Percentiles rank a stretch among this genome's conserved stretches.
These are phyloP conservation scores for Pichia sp. DNA, from an alignment of 1,139 yeast genomes.

Conservation along the genomic window DNA sequence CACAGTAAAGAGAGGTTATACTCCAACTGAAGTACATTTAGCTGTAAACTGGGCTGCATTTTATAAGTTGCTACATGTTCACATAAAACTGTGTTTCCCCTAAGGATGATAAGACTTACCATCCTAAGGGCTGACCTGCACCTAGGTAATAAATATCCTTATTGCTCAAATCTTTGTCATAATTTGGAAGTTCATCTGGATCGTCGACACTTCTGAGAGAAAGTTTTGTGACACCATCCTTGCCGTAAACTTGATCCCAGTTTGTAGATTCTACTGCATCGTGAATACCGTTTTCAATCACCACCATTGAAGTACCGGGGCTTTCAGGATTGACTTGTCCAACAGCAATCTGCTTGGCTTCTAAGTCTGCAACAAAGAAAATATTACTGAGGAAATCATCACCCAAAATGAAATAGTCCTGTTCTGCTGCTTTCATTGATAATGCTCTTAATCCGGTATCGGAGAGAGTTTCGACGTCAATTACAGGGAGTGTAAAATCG, in stretches of 20 bases:
- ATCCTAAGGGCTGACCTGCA: constrained; percentile 1
- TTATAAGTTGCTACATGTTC: too few species aligned
- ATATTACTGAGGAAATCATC: constrained; percentile 39
- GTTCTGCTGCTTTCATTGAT: constrained; percentile 3
- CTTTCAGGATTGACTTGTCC: constrained; percentile 30
- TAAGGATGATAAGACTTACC: background rate
- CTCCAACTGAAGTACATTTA: too few species aligned
- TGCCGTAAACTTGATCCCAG: constrained; percentile 11
- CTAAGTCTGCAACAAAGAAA: constrained; percentile 41
- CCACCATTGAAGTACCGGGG: background rate
- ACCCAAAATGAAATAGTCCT: constrained; percentile 28
- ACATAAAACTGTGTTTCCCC: too few species aligned
- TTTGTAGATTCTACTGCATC: constrained; percentile 8
- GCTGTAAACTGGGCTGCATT: too few species aligned
- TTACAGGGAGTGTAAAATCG: constrained; percentile 37
- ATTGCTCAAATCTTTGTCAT: background rate
- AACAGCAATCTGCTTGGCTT: constrained; percentile 34
- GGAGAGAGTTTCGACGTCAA: constrained; percentile 12
- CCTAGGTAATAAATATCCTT: constrained; percentile 4
- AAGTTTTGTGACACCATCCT: constrained; percentile 1
- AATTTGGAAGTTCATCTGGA: background rate
- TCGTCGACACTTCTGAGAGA: constrained; percentile 4
- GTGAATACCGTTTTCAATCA: background rate
- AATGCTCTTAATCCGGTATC: constrained; percentile 10
- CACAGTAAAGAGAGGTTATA: too few species aligned